A percentile compares a stretch with the other conserved stretches of the same genome.
phyloP scores from a whole-genome alignment of 2,329 filamentous ascomycete species.

The Pleomassaria siparia region DNA sequence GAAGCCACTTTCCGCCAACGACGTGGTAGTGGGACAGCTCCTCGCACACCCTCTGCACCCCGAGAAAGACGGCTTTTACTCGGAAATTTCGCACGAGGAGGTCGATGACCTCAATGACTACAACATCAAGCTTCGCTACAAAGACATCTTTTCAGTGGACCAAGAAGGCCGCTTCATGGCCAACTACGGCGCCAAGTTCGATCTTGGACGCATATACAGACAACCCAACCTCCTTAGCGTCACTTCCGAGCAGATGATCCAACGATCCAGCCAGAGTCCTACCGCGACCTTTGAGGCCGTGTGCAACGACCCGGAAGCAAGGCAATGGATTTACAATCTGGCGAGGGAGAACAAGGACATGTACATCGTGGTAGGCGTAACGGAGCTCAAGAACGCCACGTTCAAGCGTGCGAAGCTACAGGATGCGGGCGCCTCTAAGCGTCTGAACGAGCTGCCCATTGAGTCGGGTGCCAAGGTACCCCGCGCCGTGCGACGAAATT shows the following conservation, averaged over 20 bases:
- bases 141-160: slow-evolving; percentile 41
- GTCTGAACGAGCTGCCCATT: slow-evolving; percentile 35
- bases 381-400: slow-evolving; percentile 41
- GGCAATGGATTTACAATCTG: slow-evolving; percentile 33
- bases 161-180: slow-evolving; percentile 40
- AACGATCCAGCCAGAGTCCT: slow-evolving; percentile 33
- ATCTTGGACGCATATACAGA: slow-evolving; percentile 39
- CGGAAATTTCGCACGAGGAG: slow-evolving; percentile 31
- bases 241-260: slow-evolving; percentile 42
- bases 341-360: slow-evolving; percentile 32
- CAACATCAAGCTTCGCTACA: slow-evolving; percentile 43
- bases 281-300: slow-evolving; percentile 34
- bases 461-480: slow-evolving; percentile 38
- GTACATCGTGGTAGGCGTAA: slow-evolving; percentile 40
- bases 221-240: slow-evolving; percentile 42
- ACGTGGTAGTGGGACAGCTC: slow-evolving; percentile 39
- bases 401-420: slow-evolving; percentile 41
- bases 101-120: slow-evolving; percentile 44
- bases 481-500: slow-evolving; percentile 29
- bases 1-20: slow-evolving; percentile 37
- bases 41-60: slow-evolving; percentile 40
- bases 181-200: slow-evolving; percentile 43
- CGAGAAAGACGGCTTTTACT: slow-evolving; percentile 41
- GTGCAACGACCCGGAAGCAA: slow-evolving; percentile 35
- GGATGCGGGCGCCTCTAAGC: slow-evolving; percentile 38